Percentiles rank a stretch among this genome's conserved stretches.
These are phyloP conservation scores for Metschnikowia baotianmanensis DNA, from an alignment of 805 yeast species.

Conservation along the genomic window DNA sequence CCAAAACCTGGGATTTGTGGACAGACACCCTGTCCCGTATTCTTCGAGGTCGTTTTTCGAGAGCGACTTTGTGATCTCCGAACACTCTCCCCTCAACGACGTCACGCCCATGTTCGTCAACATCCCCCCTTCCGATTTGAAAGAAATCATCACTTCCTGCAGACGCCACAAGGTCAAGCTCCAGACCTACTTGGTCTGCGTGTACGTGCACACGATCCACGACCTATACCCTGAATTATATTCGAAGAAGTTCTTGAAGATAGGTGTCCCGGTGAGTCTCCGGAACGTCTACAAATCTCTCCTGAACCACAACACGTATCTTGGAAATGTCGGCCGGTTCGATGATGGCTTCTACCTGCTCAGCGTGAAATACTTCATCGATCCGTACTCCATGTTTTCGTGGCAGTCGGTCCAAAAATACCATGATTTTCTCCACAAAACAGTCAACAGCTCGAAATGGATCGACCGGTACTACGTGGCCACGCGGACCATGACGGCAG, in stretches of 20 bases:
- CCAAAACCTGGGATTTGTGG: slow-evolving; percentile 11
- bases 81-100: slow-evolving; percentile 8
- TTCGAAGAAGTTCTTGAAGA: slow-evolving; percentile 6
- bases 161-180: slow-evolving; percentile 8
- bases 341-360: slow-evolving; percentile 12
- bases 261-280: slow-evolving; percentile 10
- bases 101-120: slow-evolving; percentile 5
- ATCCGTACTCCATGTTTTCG: slow-evolving; percentile 4
- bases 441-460: slow-evolving; percentile 10
- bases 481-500: slow-evolving; percentile 9
- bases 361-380: slow-evolving; percentile 6
- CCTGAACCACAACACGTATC: slow-evolving; percentile 8
- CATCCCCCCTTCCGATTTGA: slow-evolving; percentile 1
- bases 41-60: slow-evolving; percentile 7
- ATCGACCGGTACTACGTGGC: slow-evolving; percentile 10
- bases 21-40: slow-evolving; percentile 7
- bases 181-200: slow-evolving; percentile 5
- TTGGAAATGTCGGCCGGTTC: slow-evolving; percentile 4
- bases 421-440: slow-evolving; percentile 8
- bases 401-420: slow-evolving; percentile 12
- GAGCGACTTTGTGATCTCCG: slow-evolving; percentile 6
- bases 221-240: slow-evolving; percentile 7
- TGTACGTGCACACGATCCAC: slow-evolving; percentile 9
- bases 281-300: slow-evolving; percentile 3
- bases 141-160: slow-evolving; percentile 3